Evolutionary conservation across 352 stramenopile genomes (phyloP), one percentile per base, ranked within the genome.

Genomic region (Phytophthora ramorum): DNA sequence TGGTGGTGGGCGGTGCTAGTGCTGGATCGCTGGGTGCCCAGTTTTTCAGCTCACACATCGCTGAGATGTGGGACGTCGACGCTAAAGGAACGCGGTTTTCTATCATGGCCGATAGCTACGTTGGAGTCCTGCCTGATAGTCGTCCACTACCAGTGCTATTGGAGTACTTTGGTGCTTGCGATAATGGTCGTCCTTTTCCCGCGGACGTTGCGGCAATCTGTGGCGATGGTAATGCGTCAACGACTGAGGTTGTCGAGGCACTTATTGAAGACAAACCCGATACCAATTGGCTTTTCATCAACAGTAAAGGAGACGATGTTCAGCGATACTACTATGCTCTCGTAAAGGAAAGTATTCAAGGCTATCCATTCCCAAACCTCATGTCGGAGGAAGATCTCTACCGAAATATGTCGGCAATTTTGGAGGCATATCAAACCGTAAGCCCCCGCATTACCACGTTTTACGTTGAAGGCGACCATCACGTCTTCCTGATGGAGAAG

Each of bases 281-380:
- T n/a, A 63, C 52, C 51, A 67, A 83, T 40, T 90, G 81, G 81
- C 66, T 90, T 10, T 87, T 85, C 58, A 72, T 86, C 19, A 73
- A 87, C 74, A 85, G 74, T 35, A 85, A 82, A 61, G 66, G 45
- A 44, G 81, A 90, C 68, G 53, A 71, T 24, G 76, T 69, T 4
- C 81, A 90, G 60, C 74, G 81, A 22, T 70, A 79, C 41, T 90
- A 87, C 60, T 90, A 87, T 54, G 57, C 81, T 60, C 58, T 88
- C 19, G 70, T 85, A 34, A 58, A 73, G 28, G 63, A 85, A 35
- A 76, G 78, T 13, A 75, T 90, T 40, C 40, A 76, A 24, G 52
- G 45, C 17, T 90, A 76, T 48, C 78, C 78, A 41, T 87, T 87
- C 66, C 51, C 34, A 9, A 66, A 83, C 24, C 56, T 79, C 28